A percentile compares a stretch with the other conserved stretches of the same genome.
These are phyloP conservation scores for Pythium sp. DNA, from an alignment of 352 stramenopile genomes.

Conservation along the genomic window DNA sequence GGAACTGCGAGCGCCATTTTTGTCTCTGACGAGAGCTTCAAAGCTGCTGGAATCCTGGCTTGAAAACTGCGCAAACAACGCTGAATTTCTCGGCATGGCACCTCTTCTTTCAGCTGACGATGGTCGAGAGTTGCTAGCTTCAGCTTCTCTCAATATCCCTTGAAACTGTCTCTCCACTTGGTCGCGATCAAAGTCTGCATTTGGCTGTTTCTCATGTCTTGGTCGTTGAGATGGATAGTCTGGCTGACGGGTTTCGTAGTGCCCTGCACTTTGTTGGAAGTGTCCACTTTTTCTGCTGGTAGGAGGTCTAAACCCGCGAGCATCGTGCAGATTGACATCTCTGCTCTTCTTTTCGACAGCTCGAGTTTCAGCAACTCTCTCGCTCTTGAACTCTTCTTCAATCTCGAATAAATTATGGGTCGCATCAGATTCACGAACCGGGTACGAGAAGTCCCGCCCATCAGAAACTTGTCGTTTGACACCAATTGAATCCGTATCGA, in stretches of 20 bases:
- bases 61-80: neutral
- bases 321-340: neutral
- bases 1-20: neutral
- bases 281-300: neutral
- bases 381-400: conserved; percentile 3
- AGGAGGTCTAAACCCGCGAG: neutral
- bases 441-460: neutral
- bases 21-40: neutral
- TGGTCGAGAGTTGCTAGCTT: neutral
- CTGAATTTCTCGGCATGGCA: neutral
- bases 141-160: conserved; percentile 7
- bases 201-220: neutral
- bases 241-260: conserved; percentile 7
- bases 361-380: neutral
- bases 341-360: neutral
- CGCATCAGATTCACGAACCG: neutral
- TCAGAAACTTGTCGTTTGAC: neutral
- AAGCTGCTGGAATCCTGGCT: conserved; percentile 1
- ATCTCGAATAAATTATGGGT: neutral
- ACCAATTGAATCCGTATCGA: neutral
- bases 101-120: neutral
- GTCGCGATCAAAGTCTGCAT: conserved; percentile 2
- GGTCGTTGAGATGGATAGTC: neutral
- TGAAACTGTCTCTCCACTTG: conserved; percentile 17
- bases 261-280: neutral